Percentiles rank a stretch among this genome's conserved stretches.
Evolutionary conservation across 148 eudicot genomes (phyloP).

Genomic region (Rhododendron griersonianum): DNA sequence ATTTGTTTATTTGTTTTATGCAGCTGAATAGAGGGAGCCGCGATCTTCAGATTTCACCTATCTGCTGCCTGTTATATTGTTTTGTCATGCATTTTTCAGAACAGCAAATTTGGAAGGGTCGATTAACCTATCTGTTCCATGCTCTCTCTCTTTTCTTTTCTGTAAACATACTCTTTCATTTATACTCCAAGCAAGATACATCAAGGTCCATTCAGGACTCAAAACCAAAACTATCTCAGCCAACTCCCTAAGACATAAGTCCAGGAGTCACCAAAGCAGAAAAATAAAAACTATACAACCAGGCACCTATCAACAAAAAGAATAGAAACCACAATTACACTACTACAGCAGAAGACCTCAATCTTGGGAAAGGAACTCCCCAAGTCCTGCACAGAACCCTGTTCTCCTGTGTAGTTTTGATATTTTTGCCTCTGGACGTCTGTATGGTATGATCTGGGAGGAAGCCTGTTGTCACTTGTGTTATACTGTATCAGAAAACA

Average conservation of each 20-base stretch:
- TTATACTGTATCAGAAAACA: not conserved
- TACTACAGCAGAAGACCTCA: not conserved
- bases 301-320: not conserved
- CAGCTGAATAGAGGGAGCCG: not conserved
- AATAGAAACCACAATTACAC: not conserved
- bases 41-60: not conserved
- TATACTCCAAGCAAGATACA: not conserved
- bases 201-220: not conserved
- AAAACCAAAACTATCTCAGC: not conserved
- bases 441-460: not conserved
- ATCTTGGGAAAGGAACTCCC: not conserved
- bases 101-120: not conserved
- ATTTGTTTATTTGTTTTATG: not conserved
- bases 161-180: not conserved
- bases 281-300: not conserved
- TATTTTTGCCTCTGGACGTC: not conserved
- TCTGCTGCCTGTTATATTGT: not conserved
- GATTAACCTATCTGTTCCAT: not conserved
- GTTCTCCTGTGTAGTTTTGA: not conserved
- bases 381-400: not conserved
- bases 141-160: not conserved
- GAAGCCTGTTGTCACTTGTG: not conserved
- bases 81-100: not conserved
- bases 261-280: not conserved
- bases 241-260: not conserved